A percentile compares a stretch with the other conserved stretches of the same genome.
Evolutionary conservation across 2,329 filamentous ascomycete species (phyloP).

Genomic region (Chalaropsis thielavioides): DNA sequence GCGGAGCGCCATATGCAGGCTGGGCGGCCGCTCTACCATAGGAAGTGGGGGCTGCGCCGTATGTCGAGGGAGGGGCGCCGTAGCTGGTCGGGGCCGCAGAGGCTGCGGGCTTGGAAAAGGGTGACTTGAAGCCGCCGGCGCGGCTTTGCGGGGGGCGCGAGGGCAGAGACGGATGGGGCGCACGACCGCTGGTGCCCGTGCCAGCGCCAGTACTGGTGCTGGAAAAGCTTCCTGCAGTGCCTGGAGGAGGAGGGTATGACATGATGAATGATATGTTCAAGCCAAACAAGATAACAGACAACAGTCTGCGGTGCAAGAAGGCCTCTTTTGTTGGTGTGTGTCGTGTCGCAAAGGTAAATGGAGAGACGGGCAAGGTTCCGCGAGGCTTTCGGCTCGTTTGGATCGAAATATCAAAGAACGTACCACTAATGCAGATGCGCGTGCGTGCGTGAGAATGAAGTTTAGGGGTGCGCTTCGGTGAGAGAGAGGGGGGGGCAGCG

Average conservation of each 20-base stretch:
- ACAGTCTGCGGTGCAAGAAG: not conserved
- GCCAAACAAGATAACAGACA: not conserved
- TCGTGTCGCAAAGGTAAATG: not conserved
- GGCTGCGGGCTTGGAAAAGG: constrained; percentile 31
- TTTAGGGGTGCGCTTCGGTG: not conserved
- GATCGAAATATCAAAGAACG: not conserved
- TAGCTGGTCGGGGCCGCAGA: constrained; percentile 27
- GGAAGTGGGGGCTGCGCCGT: constrained; percentile 5
- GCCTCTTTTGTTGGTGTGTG: not conserved
- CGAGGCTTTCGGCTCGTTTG: not conserved
- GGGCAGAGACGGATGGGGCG: constrained; percentile 50
- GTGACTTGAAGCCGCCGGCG: constrained; percentile 32
- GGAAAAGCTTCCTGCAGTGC: constrained; percentile 37
- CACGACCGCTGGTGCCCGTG: constrained; percentile 10
- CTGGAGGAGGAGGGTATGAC: constrained; percentile 79
- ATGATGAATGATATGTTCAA: constrained; percentile 47
- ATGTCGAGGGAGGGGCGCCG: constrained; percentile 19
- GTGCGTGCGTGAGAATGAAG: not conserved
- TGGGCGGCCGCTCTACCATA: constrained; percentile 17
- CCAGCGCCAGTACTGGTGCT: constrained; percentile 21
- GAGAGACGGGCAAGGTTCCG: not conserved
- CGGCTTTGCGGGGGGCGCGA: constrained; percentile 57
- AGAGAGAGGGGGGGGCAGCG: no score
- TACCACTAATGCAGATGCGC: not conserved
- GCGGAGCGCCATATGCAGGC: constrained; percentile 33